phyloP scores from a whole-genome alignment of 106 monocot species.

The Dioscorea dumetorum region DNA sequence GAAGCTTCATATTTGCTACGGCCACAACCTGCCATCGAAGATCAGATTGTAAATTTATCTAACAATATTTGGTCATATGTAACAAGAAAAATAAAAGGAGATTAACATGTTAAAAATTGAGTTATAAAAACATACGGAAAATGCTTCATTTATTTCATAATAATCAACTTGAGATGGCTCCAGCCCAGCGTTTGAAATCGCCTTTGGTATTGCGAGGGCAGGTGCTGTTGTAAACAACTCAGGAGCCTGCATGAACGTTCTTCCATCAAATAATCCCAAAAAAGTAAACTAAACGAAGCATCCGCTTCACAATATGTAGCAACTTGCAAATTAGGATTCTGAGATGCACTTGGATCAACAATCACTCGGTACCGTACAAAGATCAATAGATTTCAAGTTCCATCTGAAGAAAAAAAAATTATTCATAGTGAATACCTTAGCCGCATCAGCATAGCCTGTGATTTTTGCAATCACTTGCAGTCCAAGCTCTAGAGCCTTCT shows the following conservation, averaged over 20 bases:
- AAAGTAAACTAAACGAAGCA: too few relatives aligned
- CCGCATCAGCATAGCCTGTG: slow-evolving; percentile 87
- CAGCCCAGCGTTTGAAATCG: slow-evolving; percentile 81
- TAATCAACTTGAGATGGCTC: slow-evolving; percentile 84
- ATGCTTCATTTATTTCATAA: slow-evolving; percentile 99
- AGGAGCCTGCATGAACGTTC: slow-evolving; percentile 53
- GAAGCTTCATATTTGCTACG: slow-evolving; percentile 96
- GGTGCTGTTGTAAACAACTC: slow-evolving; percentile 93
- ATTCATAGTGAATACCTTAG: slow-evolving; percentile 50
- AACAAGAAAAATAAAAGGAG: background rate
- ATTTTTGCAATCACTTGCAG: slow-evolving; percentile 86
- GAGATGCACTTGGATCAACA: too few relatives aligned
- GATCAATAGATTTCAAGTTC: too few relatives aligned
- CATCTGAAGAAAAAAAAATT: background rate
- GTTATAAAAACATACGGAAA: slow-evolving; percentile 53
- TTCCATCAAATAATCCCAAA: background rate
- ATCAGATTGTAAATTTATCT: slow-evolving; percentile 1
- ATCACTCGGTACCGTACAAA: too few relatives aligned
- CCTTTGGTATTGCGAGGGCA: slow-evolving; percentile 90
- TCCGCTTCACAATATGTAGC: too few relatives aligned
- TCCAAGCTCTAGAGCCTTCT: slow-evolving; percentile 80
- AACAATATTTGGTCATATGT: slow-evolving; percentile 3
- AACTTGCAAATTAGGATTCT: too few relatives aligned
- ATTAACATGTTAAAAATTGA: background rate
- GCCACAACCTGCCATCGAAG: slow-evolving; percentile 74